Percentiles rank a stretch among this genome's conserved stretches.
These are phyloP conservation scores for Cardamine resedifolia DNA, from an alignment of 345 rosid species.

Conservation along the genomic window DNA sequence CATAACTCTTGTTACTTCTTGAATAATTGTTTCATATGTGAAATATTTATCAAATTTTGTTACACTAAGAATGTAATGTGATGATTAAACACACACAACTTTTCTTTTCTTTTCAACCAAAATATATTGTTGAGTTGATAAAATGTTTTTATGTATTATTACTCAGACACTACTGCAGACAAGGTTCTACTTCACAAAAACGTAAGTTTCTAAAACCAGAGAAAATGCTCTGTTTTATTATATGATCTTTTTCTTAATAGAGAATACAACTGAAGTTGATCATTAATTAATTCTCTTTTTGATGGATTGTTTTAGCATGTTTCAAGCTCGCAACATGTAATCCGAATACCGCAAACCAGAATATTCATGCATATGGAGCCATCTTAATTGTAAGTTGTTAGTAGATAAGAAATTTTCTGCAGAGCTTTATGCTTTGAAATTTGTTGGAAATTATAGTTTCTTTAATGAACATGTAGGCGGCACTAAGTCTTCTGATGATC, in stretches of 20 bases:
- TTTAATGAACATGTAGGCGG: conserved; percentile 47
- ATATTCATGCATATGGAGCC: conserved; percentile 77
- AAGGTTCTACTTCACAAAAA: conserved; percentile 65
- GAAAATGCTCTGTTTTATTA: background rate
- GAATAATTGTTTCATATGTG: background rate
- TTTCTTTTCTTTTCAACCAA: background rate
- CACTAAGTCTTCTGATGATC: conserved; percentile 52
- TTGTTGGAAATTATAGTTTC: background rate
- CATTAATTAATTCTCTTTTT: background rate
- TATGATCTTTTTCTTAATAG: too few species aligned
- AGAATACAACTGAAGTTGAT: background rate
- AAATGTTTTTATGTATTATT: conserved; percentile 12
- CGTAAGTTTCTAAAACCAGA: conserved; percentile 44
- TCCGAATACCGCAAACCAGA: conserved; percentile 62
- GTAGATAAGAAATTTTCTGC: too few species aligned
- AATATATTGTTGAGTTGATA: background rate
- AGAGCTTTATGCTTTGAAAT: background rate
- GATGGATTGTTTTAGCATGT: conserved; percentile 53
- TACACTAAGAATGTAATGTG: background rate
- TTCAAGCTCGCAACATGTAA: conserved; percentile 74
- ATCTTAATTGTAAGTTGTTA: conserved; percentile 68
- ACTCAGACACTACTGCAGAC: conserved; percentile 73
- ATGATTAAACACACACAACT: background rate
- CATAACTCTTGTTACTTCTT: conserved; percentile 16
- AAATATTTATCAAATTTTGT: background rate